Conservation (phyloP, 306 rosid genomes). For the Citrullus mucosospermus region DNA sequence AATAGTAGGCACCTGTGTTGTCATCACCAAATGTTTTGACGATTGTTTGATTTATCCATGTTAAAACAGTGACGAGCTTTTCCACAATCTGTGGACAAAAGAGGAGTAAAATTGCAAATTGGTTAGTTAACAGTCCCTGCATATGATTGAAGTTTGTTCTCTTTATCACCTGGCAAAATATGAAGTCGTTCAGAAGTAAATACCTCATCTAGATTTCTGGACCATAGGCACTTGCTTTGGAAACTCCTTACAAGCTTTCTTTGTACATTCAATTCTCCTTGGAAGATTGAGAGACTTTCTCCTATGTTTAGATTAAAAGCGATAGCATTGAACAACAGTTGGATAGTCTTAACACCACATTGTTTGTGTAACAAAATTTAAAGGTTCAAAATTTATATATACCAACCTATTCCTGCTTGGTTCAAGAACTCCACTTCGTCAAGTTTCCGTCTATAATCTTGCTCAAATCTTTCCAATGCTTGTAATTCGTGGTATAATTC, state of each 20-base stretch:
- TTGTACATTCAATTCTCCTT: conserved; percentile 73
- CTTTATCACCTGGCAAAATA: background rate
- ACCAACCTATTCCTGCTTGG: conserved; percentile 70
- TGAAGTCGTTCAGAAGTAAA: conserved; percentile 2
- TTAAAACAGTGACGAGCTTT: conserved; percentile 60
- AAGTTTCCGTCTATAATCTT: conserved; percentile 61
- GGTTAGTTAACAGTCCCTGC: background rate
- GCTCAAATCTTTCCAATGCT: conserved; percentile 70
- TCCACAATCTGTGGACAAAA: conserved; percentile 67
- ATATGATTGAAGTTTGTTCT: background rate
- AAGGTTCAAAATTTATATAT: background rate
- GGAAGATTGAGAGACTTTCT: conserved; percentile 58
- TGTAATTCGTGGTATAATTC: conserved; percentile 74
- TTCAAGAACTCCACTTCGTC: conserved; percentile 62
- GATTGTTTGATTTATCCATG: conserved; percentile 54
- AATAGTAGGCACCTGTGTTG: conserved; percentile 27
- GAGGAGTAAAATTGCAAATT: background rate
- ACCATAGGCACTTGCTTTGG: conserved; percentile 93
- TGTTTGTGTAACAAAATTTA: no score
- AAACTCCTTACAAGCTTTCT: conserved; percentile 69
- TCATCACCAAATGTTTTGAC: conserved; percentile 47
- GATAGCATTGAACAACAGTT: background rate
- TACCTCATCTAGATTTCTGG: conserved; percentile 80
- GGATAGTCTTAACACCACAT: background rate
- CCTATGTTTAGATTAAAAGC: conserved; percentile 38